Evolutionary conservation across 2,329 filamentous ascomycete genomes (phyloP), one percentile per base, ranked within the genome.

Genomic region (Aspergillus caelatus): DNA sequence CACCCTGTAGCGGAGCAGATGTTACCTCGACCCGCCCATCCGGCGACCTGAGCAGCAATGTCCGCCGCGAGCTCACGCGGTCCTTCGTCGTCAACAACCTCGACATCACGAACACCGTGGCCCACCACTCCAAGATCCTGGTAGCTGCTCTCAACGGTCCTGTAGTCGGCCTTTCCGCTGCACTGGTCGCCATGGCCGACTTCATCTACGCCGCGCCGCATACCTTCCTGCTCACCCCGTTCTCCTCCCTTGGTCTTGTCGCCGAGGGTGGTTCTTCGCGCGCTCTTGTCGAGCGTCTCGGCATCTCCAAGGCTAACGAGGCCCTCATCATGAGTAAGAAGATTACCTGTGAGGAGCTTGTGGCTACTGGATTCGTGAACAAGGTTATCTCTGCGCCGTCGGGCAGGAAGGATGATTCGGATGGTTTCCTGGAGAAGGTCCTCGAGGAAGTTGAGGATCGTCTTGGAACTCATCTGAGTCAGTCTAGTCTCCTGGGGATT

Each of bases 51-150:
- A 66, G 67, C 60, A 79, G 83, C 62, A 79, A 81, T 63, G 74
- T 72, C 19, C 82, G 84, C 65, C 81, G 81, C n/a, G 83, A 87
- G 69, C 89, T 88, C 81, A 86, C 96, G 41, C 84, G 85, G 58
- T 82, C 76, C 74, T 96, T 98, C 79, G 90, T 92, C 12, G 84
- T 90, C 69, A 90, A 91, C 84, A 98, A 98, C 83, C 86, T 97
- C 62, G 91, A 96, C 84, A 86, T 92, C 72, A 95, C 94, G 2
- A 90, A 92, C 71, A 90, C 93, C 71, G 97, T 98, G 82, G 94
- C 95, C 83, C 89, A 89, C 16, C 95, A 98, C 80, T 92, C 93
- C 71, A 97, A 98, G 82, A 91, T 98, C 79, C 91, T 98, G 28
- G 86, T 98, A 64, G 89, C 90, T 0, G 95, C 92, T 0, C 89